phyloP scores from a whole-genome alignment of 352 stramenopile species.

The Globisporangium paddicum region DNA sequence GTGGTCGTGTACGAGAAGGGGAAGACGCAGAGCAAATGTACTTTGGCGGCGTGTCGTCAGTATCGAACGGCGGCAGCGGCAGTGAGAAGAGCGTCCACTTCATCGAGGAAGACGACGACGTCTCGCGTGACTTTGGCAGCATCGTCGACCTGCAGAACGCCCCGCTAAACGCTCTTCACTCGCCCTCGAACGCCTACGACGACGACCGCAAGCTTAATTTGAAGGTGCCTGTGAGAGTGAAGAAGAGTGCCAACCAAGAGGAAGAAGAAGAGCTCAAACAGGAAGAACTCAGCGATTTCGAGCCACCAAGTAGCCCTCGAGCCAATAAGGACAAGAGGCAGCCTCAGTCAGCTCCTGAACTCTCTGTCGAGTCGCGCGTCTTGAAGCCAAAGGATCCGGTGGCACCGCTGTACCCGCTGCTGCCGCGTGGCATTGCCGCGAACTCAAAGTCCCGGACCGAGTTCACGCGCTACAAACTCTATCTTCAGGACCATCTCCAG shows the following conservation, averaged over 20 bases:
- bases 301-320: conserved; percentile 10
- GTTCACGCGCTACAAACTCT: conserved; percentile 65
- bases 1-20: neutral
- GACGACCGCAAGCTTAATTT: neutral
- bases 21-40: conserved; percentile 16
- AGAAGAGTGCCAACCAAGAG: conserved; percentile 24
- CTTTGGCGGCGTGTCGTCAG: conserved; percentile 70
- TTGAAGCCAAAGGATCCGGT: conserved; percentile 1
- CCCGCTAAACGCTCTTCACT: neutral
- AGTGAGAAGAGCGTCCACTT: conserved; percentile 58
- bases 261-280: conserved; percentile 11
- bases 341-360: conserved; percentile 14
- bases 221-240: neutral
- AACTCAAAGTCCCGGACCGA: conserved; percentile 38
- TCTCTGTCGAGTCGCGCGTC: neutral
- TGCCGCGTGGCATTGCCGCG: conserved; percentile 17
- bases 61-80: conserved; percentile 47
- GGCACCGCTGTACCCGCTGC: conserved; percentile 40
- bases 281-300: conserved; percentile 11
- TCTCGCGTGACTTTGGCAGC: conserved; percentile 45
- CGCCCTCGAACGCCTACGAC: conserved; percentile 1
- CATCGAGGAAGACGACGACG: conserved; percentile 43
- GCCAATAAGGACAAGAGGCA: conserved; percentile 30
- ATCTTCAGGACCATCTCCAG: conserved; percentile 62
- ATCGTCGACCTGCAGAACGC: conserved; percentile 26